Conservation (phyloP, 805 yeast species). For the Ogataea wickerhamii region DNA sequence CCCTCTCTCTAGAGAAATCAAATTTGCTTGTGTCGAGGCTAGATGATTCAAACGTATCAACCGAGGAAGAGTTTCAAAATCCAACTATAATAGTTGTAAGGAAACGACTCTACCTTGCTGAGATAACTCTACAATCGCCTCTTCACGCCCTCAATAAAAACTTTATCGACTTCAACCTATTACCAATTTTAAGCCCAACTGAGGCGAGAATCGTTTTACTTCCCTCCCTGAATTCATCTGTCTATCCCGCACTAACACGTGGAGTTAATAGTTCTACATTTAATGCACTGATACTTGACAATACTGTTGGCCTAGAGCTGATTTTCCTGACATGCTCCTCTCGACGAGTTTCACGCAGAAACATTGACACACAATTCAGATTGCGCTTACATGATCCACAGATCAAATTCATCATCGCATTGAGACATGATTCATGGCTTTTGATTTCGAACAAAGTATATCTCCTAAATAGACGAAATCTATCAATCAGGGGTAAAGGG, state of each 20-base stretch:
- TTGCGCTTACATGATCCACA: background rate
- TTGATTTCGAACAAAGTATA: constrained; percentile 7
- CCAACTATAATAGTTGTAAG: background rate
- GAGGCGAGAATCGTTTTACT: background rate
- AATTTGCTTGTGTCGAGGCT: background rate
- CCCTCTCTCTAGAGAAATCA: background rate
- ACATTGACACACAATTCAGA: background rate
- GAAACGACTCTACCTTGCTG: background rate
- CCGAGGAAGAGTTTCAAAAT: background rate
- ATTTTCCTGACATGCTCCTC: background rate
- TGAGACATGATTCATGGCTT: constrained; percentile 1
- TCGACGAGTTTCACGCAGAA: background rate
- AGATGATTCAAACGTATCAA: background rate
- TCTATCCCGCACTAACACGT: no score
- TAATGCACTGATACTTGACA: background rate
- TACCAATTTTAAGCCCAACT: background rate
- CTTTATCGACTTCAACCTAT: background rate
- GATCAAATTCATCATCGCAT: background rate
- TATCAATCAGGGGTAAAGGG: no score
- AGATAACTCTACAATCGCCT: background rate
- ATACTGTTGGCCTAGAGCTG: background rate
- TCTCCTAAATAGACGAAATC: background rate
- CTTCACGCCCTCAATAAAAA: background rate
- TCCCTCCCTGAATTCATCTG: no score
- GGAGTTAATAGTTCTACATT: background rate